These are phyloP conservation scores for Delonix regia DNA, from an alignment of 306 rosid species.

Conservation along the genomic window DNA sequence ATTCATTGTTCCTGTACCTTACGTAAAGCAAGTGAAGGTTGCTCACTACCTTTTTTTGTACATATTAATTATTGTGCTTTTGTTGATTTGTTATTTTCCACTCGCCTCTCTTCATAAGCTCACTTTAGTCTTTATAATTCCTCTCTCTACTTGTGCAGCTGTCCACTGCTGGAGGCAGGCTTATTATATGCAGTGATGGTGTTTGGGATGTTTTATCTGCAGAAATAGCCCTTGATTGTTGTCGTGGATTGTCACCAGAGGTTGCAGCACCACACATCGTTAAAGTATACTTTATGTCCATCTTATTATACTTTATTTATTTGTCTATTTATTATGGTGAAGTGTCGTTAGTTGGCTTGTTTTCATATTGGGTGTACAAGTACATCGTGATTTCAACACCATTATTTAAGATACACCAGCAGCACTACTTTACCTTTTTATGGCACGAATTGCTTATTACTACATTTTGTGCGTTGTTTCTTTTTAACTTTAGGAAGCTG, in stretches of 20 bases:
- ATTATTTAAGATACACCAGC: neutral
- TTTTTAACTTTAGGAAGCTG: constrained; percentile 69
- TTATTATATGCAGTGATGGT: constrained; percentile 94
- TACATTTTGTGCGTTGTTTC: constrained; percentile 12
- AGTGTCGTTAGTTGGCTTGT: constrained; percentile 14
- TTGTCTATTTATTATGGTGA: neutral
- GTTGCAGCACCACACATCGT: constrained; percentile 90
- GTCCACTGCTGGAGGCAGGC: constrained; percentile 92
- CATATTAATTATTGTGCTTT: constrained; percentile 7
- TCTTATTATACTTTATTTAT: neutral
- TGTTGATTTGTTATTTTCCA: constrained; percentile 33
- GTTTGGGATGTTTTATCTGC: constrained; percentile 95
- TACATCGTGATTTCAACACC: constrained; percentile 25
- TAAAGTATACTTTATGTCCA: constrained; percentile 55
- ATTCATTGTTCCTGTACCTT: constrained; percentile 93
- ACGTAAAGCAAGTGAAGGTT: constrained; percentile 99
- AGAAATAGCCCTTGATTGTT: constrained; percentile 78
- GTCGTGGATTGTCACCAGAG: constrained; percentile 87
- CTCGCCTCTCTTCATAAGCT: constrained; percentile 23
- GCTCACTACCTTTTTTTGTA: constrained; percentile 46
- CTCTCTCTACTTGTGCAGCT: constrained; percentile 54
- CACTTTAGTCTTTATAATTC: constrained; percentile 27
- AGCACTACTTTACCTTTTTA: neutral
- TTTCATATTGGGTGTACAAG: constrained; percentile 12
- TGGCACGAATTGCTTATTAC: neutral